Percentiles rank a stretch among this genome's conserved stretches.
Evolutionary conservation across 139 green algal genomes (phyloP).

Genomic region (Chlamydomonas sphaeroides): DNA sequence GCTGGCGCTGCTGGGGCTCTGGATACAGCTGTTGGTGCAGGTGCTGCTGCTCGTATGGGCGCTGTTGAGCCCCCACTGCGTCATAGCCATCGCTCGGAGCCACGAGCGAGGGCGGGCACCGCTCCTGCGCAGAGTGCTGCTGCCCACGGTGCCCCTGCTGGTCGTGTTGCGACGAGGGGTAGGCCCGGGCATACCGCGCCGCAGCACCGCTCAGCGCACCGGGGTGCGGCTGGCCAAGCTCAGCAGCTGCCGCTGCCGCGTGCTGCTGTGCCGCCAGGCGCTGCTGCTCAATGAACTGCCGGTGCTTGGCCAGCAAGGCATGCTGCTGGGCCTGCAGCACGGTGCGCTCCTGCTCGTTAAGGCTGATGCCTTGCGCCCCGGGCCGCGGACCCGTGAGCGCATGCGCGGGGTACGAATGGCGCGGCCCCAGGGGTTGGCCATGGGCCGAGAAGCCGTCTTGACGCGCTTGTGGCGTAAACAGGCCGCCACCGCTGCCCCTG

Average conservation of each 20-base stretch:
- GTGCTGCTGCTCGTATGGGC: not conserved
- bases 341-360: not conserved
- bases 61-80: not conserved
- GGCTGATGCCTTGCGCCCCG: too few relatives aligned
- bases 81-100: not conserved
- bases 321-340: not conserved
- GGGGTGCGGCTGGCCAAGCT: not conserved
- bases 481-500: too few relatives aligned
- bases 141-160: not conserved
- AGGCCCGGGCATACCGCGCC: too few relatives aligned
- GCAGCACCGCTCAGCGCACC: not conserved
- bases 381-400: too few relatives aligned
- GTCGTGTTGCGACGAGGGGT: not conserved
- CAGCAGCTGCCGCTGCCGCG: not conserved
- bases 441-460: too few relatives aligned
- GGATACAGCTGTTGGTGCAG: constrained; percentile 11
- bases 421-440: not conserved
- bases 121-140: not conserved
- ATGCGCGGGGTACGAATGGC: too few relatives aligned
- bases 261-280: not conserved
- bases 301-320: constrained; percentile 5
- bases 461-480: too few relatives aligned
- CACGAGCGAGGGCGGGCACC: not conserved
- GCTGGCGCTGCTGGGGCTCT: not conserved
- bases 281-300: constrained; percentile 7